Percentiles rank a stretch among this genome's conserved stretches.
Evolutionary conservation across 2,329 filamentous ascomycete species (phyloP).

Genomic region (Aspergillus sp.): DNA sequence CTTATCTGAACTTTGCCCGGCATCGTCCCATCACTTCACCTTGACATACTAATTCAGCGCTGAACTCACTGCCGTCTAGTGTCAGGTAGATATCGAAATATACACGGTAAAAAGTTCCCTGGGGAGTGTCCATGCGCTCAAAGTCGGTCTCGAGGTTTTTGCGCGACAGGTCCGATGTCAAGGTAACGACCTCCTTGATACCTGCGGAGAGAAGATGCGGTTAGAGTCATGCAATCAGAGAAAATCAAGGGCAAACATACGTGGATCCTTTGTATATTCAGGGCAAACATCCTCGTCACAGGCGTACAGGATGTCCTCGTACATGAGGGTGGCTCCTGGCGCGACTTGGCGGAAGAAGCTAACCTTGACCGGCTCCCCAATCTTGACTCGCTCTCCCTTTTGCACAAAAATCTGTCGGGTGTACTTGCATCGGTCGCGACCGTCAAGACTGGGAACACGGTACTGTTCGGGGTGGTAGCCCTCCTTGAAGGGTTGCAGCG

Average conservation of each 20-base stretch:
- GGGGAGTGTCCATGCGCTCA: constrained; percentile 97
- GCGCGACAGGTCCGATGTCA: constrained; percentile 93
- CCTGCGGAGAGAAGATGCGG: constrained; percentile 56
- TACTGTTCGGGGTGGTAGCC: constrained; percentile 98
- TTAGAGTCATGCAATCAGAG: not conserved
- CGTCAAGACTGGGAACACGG: constrained; percentile 92
- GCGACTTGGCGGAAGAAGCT: constrained; percentile 98
- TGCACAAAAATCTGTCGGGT: constrained; percentile 98
- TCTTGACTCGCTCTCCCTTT: constrained; percentile 98
- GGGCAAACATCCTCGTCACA: constrained; percentile 98
- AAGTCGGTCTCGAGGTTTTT: constrained; percentile 99
- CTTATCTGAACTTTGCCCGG: constrained; percentile 79
- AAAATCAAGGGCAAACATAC: constrained; percentile 64
- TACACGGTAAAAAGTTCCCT: constrained; percentile 89
- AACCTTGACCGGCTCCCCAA: constrained; percentile 97
- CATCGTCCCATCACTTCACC: constrained; percentile 98
- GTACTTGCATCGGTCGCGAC: constrained; percentile 98
- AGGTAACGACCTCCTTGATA: constrained; percentile 98
- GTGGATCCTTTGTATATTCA: constrained; percentile 98
- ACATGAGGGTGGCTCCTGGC: constrained; percentile 96
- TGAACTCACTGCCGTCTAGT: constrained; percentile 96
- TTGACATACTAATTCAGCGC: constrained; percentile 97
- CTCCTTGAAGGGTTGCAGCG: constrained; percentile 97
- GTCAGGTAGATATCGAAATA: constrained; percentile 79
- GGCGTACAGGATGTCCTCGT: constrained; percentile 96